Evolutionary conservation across 2,329 filamentous ascomycete genomes (phyloP), one percentile per base, ranked within the genome.

Genomic region (Passalora sequoiae): DNA sequence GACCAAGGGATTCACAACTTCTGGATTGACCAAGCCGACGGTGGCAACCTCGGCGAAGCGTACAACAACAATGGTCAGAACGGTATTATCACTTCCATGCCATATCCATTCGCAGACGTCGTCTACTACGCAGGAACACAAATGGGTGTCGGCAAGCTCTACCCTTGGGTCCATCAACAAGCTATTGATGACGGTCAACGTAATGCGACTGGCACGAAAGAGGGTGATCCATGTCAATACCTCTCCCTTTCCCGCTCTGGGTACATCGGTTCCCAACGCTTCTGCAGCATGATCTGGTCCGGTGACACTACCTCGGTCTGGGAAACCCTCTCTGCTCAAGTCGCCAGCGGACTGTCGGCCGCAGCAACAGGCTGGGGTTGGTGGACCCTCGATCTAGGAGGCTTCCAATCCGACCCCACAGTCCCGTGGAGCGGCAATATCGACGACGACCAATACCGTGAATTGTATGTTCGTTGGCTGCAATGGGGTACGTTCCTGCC

Each of bases 61-160:
- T 67, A 65, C 42, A 61, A 67, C 39, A 67, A 66, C 33, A 66
- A 67, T 28, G 63, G 58, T 3, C 59, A 60, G 37, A 50, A 44
- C n/a, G 45, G 39, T 1, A 56, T 55, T 31, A 57, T 62, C 49
- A 6, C 54, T 51, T 53, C 62, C 46, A 39, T 66, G 41, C 56
- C 64, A 2, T 61, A 57, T 25, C 53, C 60, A 2, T 43, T 60
- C 3, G 50, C 57, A 2, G 56, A 62, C 35, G 56, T 52, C 1
- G 43, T 61, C 3, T 63, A 63, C 24, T 51, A 59, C 12, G 58
- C 58, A 8, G 60, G 60, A n/a, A 61, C 57, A 2, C 58, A 60
- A 25, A 46, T 40, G 7, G 53, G 46, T 7, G 54, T 54, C 4
- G 59, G 60, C 4, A 62, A 62, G 28, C 48, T 59, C 4, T 62